Evolutionary conservation across 2,329 filamentous ascomycete genomes (phyloP).

Genomic region (Fusarium neocosmosporiellum): DNA sequence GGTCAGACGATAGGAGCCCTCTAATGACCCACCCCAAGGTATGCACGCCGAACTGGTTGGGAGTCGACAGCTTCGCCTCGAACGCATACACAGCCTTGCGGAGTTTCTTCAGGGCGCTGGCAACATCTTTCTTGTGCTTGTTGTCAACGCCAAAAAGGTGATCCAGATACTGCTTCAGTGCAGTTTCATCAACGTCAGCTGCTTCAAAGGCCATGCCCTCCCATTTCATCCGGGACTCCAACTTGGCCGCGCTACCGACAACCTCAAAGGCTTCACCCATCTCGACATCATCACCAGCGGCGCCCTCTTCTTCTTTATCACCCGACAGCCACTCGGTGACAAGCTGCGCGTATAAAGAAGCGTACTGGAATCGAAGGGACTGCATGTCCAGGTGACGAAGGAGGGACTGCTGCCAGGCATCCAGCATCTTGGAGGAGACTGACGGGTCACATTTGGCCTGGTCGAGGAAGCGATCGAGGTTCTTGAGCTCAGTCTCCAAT

Average conservation of each 20-base stretch:
- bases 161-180: slow-evolving; percentile 54
- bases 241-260: slow-evolving; percentile 54
- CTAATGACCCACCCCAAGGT: slow-evolving; percentile 54
- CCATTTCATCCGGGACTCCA: slow-evolving; percentile 54
- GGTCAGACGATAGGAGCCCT: slow-evolving; percentile 56
- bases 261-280: slow-evolving; percentile 54
- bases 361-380: slow-evolving; percentile 56
- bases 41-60: slow-evolving; percentile 49
- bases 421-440: slow-evolving; percentile 49
- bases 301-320: slow-evolving; percentile 31
- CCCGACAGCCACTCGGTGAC: slow-evolving; percentile 60
- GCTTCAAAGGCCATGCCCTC: slow-evolving; percentile 58
- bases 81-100: slow-evolving; percentile 45
- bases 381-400: slow-evolving; percentile 54
- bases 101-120: slow-evolving; percentile 42
- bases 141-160: slow-evolving; percentile 52
- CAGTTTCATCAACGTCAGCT: slow-evolving; percentile 50
- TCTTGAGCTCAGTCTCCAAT: slow-evolving; percentile 50
- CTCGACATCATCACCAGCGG: slow-evolving; percentile 33
- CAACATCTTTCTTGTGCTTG: slow-evolving; percentile 38
- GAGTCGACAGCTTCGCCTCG: slow-evolving; percentile 44
- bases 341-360: slow-evolving; percentile 57
- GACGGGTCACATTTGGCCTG: slow-evolving; percentile 56
- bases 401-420: slow-evolving; percentile 50
- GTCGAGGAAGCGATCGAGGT: slow-evolving; percentile 53